Percentiles rank a stretch among this genome's conserved stretches.
phyloP scores from a whole-genome alignment of 1,139 yeast species.

The Scheffersomyces titani region DNA sequence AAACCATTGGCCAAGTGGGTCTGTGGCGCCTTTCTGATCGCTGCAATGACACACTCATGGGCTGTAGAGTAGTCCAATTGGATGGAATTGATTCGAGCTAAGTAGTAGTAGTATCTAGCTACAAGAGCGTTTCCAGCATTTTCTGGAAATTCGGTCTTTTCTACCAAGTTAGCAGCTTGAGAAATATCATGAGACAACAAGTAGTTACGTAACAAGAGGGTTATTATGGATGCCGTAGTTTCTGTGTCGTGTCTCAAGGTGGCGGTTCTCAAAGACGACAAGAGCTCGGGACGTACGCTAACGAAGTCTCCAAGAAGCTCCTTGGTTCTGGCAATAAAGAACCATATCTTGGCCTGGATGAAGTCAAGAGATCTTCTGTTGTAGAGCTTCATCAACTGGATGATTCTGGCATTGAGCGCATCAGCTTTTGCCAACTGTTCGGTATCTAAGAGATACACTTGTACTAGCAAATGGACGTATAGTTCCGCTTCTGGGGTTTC shows the following conservation, averaged over 20 bases:
- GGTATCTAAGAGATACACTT: conserved; percentile 71
- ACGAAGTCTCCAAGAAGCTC: conserved; percentile 65
- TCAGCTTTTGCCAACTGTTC: conserved; percentile 52
- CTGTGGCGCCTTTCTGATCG: conserved; percentile 97
- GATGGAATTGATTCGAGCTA: conserved; percentile 86
- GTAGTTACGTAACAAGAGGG: conserved; percentile 80
- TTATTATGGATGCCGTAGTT: conserved; percentile 84
- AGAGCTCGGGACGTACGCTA: conserved; percentile 68
- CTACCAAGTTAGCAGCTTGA: conserved; percentile 87
- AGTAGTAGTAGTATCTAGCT: conserved; percentile 88
- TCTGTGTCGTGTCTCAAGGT: conserved; percentile 91
- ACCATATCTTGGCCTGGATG: conserved; percentile 91
- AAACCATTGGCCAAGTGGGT: conserved; percentile 84
- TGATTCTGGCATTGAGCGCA: conserved; percentile 53
- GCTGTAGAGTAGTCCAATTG: conserved; percentile 93
- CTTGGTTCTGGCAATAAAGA: conserved; percentile 77
- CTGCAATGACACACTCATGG: conserved; percentile 85
- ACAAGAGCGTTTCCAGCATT: conserved; percentile 84
- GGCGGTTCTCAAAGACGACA: conserved; percentile 80
- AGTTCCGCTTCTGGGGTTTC: conserved; percentile 76
- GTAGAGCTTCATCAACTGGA: conserved; percentile 59
- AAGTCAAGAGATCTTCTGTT: conserved; percentile 86
- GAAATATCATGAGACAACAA: conserved; percentile 76
- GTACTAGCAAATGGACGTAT: conserved; percentile 76
- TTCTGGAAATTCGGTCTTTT: conserved; percentile 85